Base-by-base conservation (phyloP, 2,329 filamentous ascomycete genomes). In the Apiospora sp. region DNA sequence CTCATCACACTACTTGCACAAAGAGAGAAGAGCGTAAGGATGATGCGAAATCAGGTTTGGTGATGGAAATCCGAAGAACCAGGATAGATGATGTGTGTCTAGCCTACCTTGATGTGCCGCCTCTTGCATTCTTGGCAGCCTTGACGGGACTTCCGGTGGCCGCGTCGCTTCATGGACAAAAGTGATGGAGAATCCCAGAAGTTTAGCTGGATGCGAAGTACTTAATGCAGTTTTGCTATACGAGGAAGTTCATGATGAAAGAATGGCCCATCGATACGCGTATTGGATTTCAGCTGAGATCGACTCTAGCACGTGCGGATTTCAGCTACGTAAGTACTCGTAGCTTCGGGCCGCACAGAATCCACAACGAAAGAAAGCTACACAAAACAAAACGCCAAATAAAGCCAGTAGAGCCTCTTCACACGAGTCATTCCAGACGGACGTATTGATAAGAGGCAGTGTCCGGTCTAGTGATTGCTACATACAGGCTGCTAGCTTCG, bases 81-180 rank as follows among this genome's bases (percentile, higher is more conserved):
- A 13, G 43, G 43, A 44, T 24, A 22, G n/a, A n/a, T 48, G 27
- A 30, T 30, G 27, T 30, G 27, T 30, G 27, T 30, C 27, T 30
- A 30, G 27, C 69, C 64, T 74, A 78, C 79, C 78, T 81, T 81
- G 71, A 81, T 77, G 70, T 81, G 80, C 5, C 80, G 77, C 41
- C 75, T 75, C 72, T 81, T 81, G 76, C 79, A 82, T 73, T 79
- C 77, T 22, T 75, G 73, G 72, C 80, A 82, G 30, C 80, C 80
- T 16, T 73, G 74, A 54, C 77, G 76, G 22, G 80, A 81, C 76
- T 82, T 82, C 71, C 79, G 80, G 76, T 81, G 80, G 70, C 76
- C 76, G 44, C 79, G 78, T 24, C 74, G 77, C 41, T 76, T 74
- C 43, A 49, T 51, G 24, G 48, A 27, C n/a, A 4, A 27, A 24